A percentile compares a stretch with the other conserved stretches of the same genome.
phyloP scores from a whole-genome alignment of 78 protist genomes.

The Chrysochromulina parva region DNA sequence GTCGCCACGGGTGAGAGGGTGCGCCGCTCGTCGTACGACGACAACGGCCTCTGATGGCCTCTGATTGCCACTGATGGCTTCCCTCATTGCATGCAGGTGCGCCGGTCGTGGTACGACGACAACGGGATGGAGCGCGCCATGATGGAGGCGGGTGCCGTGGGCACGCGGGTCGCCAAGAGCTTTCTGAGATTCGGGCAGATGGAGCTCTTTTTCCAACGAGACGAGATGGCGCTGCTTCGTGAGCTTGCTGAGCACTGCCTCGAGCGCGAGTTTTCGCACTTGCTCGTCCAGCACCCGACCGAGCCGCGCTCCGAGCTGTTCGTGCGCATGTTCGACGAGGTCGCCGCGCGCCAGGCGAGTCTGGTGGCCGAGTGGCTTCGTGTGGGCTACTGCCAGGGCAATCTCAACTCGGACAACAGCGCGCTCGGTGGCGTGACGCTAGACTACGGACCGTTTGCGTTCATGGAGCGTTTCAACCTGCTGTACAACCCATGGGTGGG shows the following conservation, averaged over 20 bases:
- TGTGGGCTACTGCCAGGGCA: constrained; percentile 1
- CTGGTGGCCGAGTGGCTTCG: constrained; percentile 9
- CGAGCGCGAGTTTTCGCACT: background rate
- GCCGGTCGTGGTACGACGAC: background rate
- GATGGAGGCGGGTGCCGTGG: background rate
- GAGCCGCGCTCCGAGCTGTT: background rate
- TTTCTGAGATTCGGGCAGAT: background rate
- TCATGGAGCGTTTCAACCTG: background rate
- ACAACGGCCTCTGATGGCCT: background rate
- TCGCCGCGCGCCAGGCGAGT: background rate
- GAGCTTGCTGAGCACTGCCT: background rate
- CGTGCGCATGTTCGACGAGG: background rate
- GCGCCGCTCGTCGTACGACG: background rate
- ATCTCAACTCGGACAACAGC: constrained; percentile 17
- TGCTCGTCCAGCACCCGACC: background rate
- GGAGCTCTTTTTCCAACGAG: background rate
- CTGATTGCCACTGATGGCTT: too few relatives aligned
- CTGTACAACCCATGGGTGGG: background rate
- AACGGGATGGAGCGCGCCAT: background rate
- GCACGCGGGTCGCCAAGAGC: background rate
- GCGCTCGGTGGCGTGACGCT: background rate
- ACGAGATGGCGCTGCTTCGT: background rate
- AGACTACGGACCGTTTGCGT: constrained; percentile 24
- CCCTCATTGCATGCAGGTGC: background rate
- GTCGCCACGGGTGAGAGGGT: background rate